Base-by-base conservation (phyloP, 2,329 filamentous ascomycete genomes). In the Cryphonectria parasitica region DNA sequence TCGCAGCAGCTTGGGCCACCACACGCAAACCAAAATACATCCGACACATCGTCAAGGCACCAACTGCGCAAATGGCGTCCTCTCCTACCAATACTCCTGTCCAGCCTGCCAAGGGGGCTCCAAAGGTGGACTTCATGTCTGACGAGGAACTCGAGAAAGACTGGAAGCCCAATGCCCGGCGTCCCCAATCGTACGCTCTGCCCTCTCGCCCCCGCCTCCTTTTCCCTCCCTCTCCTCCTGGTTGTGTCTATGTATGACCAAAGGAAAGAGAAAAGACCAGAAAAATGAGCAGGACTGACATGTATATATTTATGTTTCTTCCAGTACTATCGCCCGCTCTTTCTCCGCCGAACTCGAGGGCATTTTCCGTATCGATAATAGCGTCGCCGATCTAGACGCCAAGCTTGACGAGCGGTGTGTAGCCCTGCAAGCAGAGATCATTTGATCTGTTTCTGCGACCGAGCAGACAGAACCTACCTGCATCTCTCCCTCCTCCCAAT, bases 281-380 rank as follows among this genome's bases (percentile, higher is more conserved):
- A 64, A 69, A 36, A 31, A 17, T 31, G 17, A 39, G 36, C 8
- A 39, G 25, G 31, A 62, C 74, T 75, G 64, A 75, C 73, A 62
- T n/a, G 19, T 31, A 67, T 74, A 62, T 36, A n/a, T 74, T 61
- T 36, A n/a, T 25, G n/a, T 28, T 22, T 52, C 71, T 72, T 73
- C 63, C 81, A 97, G 95, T 74, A 96, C 93, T 72, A 90, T 97
- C 81, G 95, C 94, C 68, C 91, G 90, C 76, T 93, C 92, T 78
- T 97, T 98, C 83, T 95, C 94, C 71, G 86, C 90, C 61, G 93
- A 95, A 79, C 86, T 98, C 72, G 92, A 95, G 84, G 91, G 94
- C 79, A 91, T 97, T 76, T 98, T 98, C 84, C 91, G 92, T 77
- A 90, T 98, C 78, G 93, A 96, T 76, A 91, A 90, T 80, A 91